Evolutionary conservation across 176 grass and related monocot species (phyloP).

Genomic region (Secale cereale): DNA sequence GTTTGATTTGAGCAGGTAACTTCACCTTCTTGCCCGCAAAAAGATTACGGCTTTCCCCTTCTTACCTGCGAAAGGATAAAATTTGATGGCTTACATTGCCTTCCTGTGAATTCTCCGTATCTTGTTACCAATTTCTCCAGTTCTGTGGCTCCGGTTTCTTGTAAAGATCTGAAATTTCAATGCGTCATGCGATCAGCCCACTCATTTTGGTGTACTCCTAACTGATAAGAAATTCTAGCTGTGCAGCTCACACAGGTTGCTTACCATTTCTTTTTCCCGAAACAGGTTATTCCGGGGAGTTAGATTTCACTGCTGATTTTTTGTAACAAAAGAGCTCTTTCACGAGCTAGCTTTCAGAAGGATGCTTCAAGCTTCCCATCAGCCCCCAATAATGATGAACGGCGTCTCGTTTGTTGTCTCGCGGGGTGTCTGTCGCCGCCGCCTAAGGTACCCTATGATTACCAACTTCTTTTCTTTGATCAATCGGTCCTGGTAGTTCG

Average conservation of each 20-base stretch:
- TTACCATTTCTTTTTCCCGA: background rate
- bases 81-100: background rate
- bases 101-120: background rate
- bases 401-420: background rate
- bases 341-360: background rate
- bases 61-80: background rate
- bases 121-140: background rate
- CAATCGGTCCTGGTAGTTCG: too few species aligned
- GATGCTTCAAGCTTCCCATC: background rate
- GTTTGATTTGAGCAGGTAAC: background rate
- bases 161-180: background rate
- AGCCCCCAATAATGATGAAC: background rate
- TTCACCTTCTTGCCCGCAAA: background rate
- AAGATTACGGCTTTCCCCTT: background rate
- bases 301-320: background rate
- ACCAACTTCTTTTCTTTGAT: background rate
- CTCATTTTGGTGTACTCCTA: background rate
- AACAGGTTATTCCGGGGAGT: background rate
- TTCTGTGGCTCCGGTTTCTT: background rate
- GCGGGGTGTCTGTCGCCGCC: background rate
- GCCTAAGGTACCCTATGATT: background rate
- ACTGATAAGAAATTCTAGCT: background rate
- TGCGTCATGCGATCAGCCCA: background rate
- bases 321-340: background rate
- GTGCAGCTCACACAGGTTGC: background rate